phyloP scores from a whole-genome alignment of 257 asterid species.

The Jasminum sambac region DNA sequence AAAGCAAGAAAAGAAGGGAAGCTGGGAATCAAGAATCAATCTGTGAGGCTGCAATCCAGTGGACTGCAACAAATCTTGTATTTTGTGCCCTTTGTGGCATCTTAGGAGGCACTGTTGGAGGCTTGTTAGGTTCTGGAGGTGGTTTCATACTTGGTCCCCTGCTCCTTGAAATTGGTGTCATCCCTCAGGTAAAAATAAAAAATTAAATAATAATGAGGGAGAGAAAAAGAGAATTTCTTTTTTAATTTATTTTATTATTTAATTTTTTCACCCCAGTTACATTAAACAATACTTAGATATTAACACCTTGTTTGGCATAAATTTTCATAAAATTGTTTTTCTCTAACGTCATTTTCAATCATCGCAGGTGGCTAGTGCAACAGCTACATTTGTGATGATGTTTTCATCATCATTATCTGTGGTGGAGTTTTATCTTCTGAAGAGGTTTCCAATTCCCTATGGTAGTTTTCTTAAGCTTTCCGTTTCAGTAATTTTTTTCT shows the following conservation, averaged over 20 bases:
- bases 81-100: constrained; percentile 89
- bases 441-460: constrained; percentile 84
- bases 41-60: constrained; percentile 91
- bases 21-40: constrained; percentile 60
- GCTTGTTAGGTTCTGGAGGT: constrained; percentile 92
- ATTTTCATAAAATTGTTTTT: no score
- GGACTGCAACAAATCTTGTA: constrained; percentile 66
- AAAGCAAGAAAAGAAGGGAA: constrained; percentile 77
- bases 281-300: not conserved
- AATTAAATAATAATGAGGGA: no score
- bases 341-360: no score
- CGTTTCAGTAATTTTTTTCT: not conserved
- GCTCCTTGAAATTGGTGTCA: constrained; percentile 93
- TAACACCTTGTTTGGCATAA: no score
- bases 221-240: no score
- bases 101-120: constrained; percentile 94
- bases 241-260: not conserved
- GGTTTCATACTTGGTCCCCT: constrained; percentile 98
- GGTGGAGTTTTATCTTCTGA: constrained; percentile 93
- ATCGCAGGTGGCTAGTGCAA: constrained; percentile 89
- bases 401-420: constrained; percentile 96
- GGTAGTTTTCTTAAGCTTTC: constrained; percentile 39
- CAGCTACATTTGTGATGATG: constrained; percentile 98
- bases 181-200: constrained; percentile 69
- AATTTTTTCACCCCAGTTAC: not conserved